A percentile compares a stretch with the other conserved stretches of the same genome.
Conservation (phyloP, 306 rosid species). For the Lithocarpus polystachyus region DNA sequence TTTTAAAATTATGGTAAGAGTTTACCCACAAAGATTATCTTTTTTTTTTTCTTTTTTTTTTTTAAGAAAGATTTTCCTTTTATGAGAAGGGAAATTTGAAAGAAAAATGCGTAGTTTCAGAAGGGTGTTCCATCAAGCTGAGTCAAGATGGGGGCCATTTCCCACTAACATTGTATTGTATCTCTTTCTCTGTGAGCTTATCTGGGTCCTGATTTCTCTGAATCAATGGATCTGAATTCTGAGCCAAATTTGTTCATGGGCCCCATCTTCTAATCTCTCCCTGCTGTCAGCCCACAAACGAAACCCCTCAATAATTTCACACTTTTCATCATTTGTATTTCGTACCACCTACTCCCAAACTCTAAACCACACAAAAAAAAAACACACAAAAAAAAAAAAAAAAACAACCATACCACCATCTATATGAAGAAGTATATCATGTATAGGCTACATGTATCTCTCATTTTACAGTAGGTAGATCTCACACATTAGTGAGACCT, state of each 20-base stretch:
- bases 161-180: neutral
- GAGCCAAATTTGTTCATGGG: conserved; percentile 7
- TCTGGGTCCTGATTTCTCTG: conserved; percentile 4
- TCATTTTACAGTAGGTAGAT: accelerated
- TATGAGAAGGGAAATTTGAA: neutral
- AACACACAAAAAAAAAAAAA: no score
- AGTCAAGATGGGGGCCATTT: conserved; percentile 41
- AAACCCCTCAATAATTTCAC: neutral
- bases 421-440: no score
- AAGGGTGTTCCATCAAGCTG: conserved; percentile 38
- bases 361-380: no score
- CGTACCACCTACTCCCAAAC: no score
- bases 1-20: no score
- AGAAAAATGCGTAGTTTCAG: conserved; percentile 23
- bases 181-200: conserved; percentile 10
- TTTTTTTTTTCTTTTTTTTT: no score
- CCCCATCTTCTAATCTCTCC: neutral
- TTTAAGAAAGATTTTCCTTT: neutral
- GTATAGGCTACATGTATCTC: no score
- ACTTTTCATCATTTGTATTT: neutral
- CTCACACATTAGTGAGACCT: no score
- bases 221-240: conserved; percentile 11
- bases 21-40: no score
- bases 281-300: neutral
- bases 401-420: no score